These are phyloP conservation scores for Asterochloris erici DNA, from an alignment of 139 green algal species.

Conservation along the genomic window DNA sequence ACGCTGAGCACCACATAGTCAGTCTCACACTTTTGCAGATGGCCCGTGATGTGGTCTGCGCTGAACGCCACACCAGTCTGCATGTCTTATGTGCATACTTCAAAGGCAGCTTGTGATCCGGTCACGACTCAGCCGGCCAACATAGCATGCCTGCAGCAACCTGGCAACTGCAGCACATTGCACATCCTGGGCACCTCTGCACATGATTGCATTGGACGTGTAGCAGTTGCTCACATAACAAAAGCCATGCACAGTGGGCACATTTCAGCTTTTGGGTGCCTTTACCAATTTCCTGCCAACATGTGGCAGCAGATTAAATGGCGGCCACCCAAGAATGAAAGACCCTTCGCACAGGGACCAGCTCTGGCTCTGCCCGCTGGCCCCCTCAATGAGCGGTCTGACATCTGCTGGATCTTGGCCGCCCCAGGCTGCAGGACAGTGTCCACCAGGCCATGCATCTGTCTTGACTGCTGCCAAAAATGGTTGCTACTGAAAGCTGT, in stretches of 20 bases:
- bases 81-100: too few relatives aligned
- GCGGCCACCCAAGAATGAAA: constrained; percentile 42
- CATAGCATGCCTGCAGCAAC: not conserved
- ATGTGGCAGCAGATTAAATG: constrained; percentile 63
- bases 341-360: constrained; percentile 6
- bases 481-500: too few relatives aligned
- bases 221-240: not conserved
- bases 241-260: not conserved
- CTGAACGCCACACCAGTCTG: too few relatives aligned
- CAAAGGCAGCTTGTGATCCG: too few relatives aligned
- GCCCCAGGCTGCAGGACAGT: too few relatives aligned
- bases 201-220: not conserved
- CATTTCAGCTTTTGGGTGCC: constrained; percentile 21
- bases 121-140: not conserved
- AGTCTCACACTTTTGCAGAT: too few relatives aligned
- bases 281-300: constrained; percentile 64
- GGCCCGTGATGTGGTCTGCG: too few relatives aligned
- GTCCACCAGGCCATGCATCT: too few relatives aligned
- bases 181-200: not conserved
- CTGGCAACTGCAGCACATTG: not conserved
- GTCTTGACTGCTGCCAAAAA: too few relatives aligned
- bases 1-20: too few relatives aligned
- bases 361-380: not conserved
- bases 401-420: too few relatives aligned
- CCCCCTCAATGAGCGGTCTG: not conserved